phyloP scores from a whole-genome alignment of 2,329 filamentous ascomycete species.

The Pseudocercospora macadamiae region DNA sequence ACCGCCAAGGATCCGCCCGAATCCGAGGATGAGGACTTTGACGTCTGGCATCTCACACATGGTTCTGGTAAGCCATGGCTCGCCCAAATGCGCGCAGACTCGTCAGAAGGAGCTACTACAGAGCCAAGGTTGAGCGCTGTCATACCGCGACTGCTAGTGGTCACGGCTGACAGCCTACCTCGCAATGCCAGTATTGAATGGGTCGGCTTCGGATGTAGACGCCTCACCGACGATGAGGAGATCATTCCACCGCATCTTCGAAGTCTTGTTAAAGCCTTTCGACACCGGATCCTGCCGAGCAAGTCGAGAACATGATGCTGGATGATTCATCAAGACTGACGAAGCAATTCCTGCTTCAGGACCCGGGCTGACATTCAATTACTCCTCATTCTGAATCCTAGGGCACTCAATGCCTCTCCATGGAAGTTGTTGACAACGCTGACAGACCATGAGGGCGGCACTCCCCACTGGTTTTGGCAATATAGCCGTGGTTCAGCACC shows the following conservation, averaged over 20 bases:
- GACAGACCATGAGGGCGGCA: no score
- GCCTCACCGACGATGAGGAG: background rate
- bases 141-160: conserved; percentile 70
- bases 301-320: background rate
- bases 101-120: conserved; percentile 22
- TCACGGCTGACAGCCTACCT: conserved; percentile 77
- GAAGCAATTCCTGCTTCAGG: no score
- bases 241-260: conserved; percentile 23
- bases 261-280: conserved; percentile 24
- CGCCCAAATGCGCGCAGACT: conserved; percentile 40
- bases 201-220: conserved; percentile 42
- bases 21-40: conserved; percentile 61
- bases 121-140: conserved; percentile 2
- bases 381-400: no score
- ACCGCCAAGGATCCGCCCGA: conserved; percentile 32
- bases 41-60: conserved; percentile 68
- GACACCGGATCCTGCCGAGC: conserved; percentile 15
- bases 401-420: no score
- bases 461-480: no score
- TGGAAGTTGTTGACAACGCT: no score
- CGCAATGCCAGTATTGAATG: conserved; percentile 78
- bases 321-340: no score
- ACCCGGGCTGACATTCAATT: no score
- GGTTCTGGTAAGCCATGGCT: conserved; percentile 37
- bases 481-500: background rate